Evolutionary conservation across 2,329 filamentous ascomycete species (phyloP).

Genomic region (Fusarium dimerum): DNA sequence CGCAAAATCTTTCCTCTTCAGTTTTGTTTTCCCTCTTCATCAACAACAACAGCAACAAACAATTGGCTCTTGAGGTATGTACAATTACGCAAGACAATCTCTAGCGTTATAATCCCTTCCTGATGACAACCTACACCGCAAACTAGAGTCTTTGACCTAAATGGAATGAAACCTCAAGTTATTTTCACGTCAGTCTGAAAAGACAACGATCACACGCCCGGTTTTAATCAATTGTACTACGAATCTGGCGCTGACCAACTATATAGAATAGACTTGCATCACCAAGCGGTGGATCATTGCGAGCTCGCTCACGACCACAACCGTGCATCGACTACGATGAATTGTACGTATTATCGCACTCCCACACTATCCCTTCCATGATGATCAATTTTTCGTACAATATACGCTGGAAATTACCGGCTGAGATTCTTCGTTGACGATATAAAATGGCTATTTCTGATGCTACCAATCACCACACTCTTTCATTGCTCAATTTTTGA

Average conservation of each 20-base stretch:
- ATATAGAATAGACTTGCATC: conserved; percentile 18
- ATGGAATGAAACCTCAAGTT: conserved; percentile 75
- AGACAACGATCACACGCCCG: conserved; percentile 31
- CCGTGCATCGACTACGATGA: conserved; percentile 2
- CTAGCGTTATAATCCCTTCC: conserved; percentile 34
- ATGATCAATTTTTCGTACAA: conserved; percentile 68
- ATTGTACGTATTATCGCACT: conserved; percentile 32
- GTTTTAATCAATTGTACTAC: conserved; percentile 10
- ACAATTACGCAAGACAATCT: conserved; percentile 8
- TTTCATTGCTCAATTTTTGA: conserved; percentile 8
- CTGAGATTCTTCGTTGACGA: conserved; percentile 78
- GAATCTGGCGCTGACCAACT: conserved; percentile 29
- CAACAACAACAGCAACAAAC: conserved; percentile 20
- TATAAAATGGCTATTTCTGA: conserved; percentile 88
- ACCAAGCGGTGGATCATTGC: conserved; percentile 32
- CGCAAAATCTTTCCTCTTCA: conserved; percentile 24
- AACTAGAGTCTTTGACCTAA: conserved; percentile 98
- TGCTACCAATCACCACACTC: conserved; percentile 29
- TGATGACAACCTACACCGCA: conserved; percentile 88
- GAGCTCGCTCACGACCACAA: conserved; percentile 15
- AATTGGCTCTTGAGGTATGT: conserved; percentile 29
- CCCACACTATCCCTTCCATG: conserved; percentile 25
- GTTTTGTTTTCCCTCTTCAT: conserved; percentile 19
- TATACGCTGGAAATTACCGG: conserved; percentile 94
- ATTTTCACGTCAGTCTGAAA: conserved; percentile 92